Evolutionary conservation across 1,139 yeast species (phyloP).

Genomic region (Scheffersomyces stambukii): DNA sequence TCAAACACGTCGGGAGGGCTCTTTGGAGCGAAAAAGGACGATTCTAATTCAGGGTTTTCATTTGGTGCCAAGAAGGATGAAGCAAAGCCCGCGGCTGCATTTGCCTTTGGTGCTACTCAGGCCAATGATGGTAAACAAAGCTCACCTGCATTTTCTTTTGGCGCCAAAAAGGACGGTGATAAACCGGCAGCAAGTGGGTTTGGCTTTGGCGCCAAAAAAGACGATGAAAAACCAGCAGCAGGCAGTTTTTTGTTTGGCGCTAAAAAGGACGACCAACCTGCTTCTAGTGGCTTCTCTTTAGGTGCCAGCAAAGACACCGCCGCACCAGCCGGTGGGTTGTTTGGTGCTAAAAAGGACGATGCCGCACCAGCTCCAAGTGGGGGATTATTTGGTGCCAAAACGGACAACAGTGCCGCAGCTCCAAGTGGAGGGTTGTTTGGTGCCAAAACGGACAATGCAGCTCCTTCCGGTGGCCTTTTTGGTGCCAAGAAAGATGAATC

Average conservation of each 20-base stretch:
- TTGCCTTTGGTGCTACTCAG: conserved; percentile 8
- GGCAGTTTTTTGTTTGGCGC: conserved; percentile 15
- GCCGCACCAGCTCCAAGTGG: conserved; percentile 10
- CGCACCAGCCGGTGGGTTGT: conserved; percentile 11
- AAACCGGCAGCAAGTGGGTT: conserved; percentile 9
- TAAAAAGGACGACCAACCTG: conserved; percentile 15
- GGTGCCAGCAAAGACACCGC: conserved; percentile 20
- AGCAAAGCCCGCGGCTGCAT: conserved; percentile 1
- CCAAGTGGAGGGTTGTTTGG: conserved; percentile 18
- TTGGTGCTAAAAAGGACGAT: conserved; percentile 21
- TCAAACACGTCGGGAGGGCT: too few species aligned
- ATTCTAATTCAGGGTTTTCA: conserved; percentile 5
- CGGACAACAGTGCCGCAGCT: conserved; percentile 11
- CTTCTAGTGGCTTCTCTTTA: conserved; percentile 12
- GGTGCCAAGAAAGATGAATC: conserved; percentile 16
- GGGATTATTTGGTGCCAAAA: conserved; percentile 16
- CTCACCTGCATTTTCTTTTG: not conserved
- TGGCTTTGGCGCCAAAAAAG: conserved; percentile 20
- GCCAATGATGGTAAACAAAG: not conserved
- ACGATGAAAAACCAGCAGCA: conserved; percentile 12
- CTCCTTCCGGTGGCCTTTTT: conserved; percentile 11
- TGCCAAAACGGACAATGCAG: conserved; percentile 18
- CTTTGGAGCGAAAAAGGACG: too few species aligned
- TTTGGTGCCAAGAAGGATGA: conserved; percentile 23
- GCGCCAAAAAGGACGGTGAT: conserved; percentile 1